Evolutionary conservation across 805 yeast species (phyloP).

Genomic region (Danielia reshetovae): DNA sequence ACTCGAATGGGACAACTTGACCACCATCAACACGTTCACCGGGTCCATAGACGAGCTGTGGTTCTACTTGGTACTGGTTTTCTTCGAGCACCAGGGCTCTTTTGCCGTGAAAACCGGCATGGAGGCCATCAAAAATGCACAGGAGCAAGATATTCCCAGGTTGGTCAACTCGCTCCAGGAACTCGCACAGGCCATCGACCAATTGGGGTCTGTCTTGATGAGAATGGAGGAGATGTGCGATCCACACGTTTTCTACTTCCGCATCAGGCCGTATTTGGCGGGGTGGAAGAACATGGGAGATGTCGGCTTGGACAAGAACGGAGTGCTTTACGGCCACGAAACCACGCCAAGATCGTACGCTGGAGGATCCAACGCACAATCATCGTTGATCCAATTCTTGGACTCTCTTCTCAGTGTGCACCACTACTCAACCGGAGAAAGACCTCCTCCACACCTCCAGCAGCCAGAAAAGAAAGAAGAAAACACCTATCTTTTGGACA

Average conservation of each 20-base stretch:
- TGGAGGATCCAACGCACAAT: conserved; percentile 95
- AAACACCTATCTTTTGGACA: conserved; percentile 64
- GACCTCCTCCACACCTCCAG: conserved; percentile 28
- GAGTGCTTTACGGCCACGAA: conserved; percentile 74
- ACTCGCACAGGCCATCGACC: conserved; percentile 73
- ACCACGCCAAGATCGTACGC: conserved; percentile 51
- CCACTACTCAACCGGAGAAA: conserved; percentile 73
- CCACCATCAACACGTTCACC: conserved; percentile 80
- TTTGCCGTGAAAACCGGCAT: conserved; percentile 63
- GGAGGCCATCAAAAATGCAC: conserved; percentile 56
- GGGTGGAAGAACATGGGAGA: conserved; percentile 93
- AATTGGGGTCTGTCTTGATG: conserved; percentile 67
- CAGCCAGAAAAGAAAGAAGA: conserved; percentile 9
- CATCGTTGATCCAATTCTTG: conserved; percentile 81
- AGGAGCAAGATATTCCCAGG: conserved; percentile 38
- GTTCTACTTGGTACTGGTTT: conserved; percentile 88
- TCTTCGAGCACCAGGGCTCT: conserved; percentile 81
- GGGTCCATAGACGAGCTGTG: conserved; percentile 90
- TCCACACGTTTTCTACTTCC: conserved; percentile 84
- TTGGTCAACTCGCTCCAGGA: conserved; percentile 50
- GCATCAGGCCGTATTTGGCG: conserved; percentile 84
- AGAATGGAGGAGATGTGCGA: conserved; percentile 92
- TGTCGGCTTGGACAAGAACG: conserved; percentile 67
- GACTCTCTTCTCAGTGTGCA: conserved; percentile 74
- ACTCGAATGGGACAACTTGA: conserved; percentile 63